Evolutionary conservation across 768 basidiomycete species (phyloP), one percentile per base, ranked within the genome.

Genomic region (Boletus huronensis): DNA sequence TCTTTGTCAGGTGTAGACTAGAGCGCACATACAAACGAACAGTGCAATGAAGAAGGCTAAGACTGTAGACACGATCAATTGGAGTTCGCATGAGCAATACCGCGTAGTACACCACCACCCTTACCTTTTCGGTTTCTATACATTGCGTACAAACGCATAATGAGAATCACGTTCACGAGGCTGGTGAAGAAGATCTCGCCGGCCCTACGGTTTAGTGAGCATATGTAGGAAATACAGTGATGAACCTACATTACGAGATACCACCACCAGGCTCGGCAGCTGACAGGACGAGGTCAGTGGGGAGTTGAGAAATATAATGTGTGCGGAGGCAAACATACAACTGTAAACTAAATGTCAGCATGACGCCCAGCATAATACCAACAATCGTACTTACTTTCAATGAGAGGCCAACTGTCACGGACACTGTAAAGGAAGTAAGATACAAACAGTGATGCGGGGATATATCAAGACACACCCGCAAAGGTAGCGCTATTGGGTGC

Each of bases 151-250:
- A 54, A 36, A 16, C 53, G 47, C 48, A 54, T 17, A 9, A 38
- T 43, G 21, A 54, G 53, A 28, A 54, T 50, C 6, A 50, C 11
- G 17, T 54, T 54, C 8, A 54, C 53, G 21, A 36, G 17, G n/a
- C 19, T 54, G 14, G 48, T 50, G 41, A 43, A 54, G 31, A 54
- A 50, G 4, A 50, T 50, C 9, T 54, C 48, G 21, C 53, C 53
- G 21, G 19, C 48, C 41, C 53, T 54, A 38, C 5, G 9, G 9
- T n/a, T n/a, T n/a, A n/a, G n/a, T n/a, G n/a, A n/a, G n/a, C n/a
- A n/a, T n/a, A n/a, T n/a, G n/a, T n/a, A n/a, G n/a, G n/a, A n/a
- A n/a, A n/a, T 35, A 9, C 31, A 32, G 9, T 13, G 13, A 32
- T 32, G 31, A 32, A 10, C 31, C 6, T n/a, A 38, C 36, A 38